Conservation (phyloP, 306 rosid genomes). For the cucumber (Cucumis sativus) region Cucumber_9930_V3 NC_026661.2:20563501-20564000, state of each 20-base stretch:
- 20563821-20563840: conserved; percentile 66
- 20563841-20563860: conserved; percentile 29
- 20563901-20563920: neutral
- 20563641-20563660: conserved; percentile 15
- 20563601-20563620: conserved; percentile 9
- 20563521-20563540: conserved; percentile 20
- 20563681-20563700: conserved; percentile 67
- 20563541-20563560: conserved; percentile 71
- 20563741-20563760: conserved; percentile 67
- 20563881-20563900: conserved; percentile 4
- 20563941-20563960: neutral
- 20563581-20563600: neutral
- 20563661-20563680: conserved; percentile 38
- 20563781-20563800: conserved; percentile 45
- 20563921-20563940: neutral
- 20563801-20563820: conserved; percentile 54
- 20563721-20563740: conserved; percentile 70
- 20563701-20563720: conserved; percentile 90
- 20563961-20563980: conserved; percentile 47
- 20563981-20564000: conserved; percentile 74
- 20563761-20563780: conserved; percentile 62
- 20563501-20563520: neutral
- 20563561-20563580: conserved; percentile 59
- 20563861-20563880: conserved; percentile 5
- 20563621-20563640: conserved; percentile 9